Base-by-base conservation (phyloP, 768 basidiomycete genomes). In the Xerocomus spinulosus region DNA sequence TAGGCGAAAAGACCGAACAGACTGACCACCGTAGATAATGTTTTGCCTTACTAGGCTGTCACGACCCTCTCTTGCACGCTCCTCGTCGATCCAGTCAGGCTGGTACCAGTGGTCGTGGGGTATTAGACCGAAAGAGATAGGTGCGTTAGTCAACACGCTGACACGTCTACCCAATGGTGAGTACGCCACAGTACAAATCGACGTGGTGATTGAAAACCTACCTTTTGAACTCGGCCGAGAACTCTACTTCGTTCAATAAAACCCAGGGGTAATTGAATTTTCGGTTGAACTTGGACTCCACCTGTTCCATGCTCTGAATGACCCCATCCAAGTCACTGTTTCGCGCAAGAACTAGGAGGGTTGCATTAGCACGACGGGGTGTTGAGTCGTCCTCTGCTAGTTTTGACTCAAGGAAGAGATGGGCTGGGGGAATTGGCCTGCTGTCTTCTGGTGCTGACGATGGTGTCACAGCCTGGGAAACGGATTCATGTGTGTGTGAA, bases 81-180 rank as follows among this genome's bases (percentile, higher is more conserved):
- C 73, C 56, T 88, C 85, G 53, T 90, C 84, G 38, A 90, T 80
- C 79, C 77, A 85, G 28, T 74, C 73, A 0, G 87, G 87, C 60
- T 88, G 87, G 51, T 70, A 68, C 87, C 87, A 89, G 44, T 85
- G 74, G 3, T 80, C 74, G 20, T 62, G 63, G 15, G 82, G 78
- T 21, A 90, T 79, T 2, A 73, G 59, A 8, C 81, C 83, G 54
- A 82, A 85, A 14, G 68, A 60, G 26, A 79, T 69, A 4, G 72
- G 68, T 3, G 73, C 67, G 9, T 64, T 54, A 1, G 75, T 78
- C 40, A 79, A 42, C 9, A 69, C 65, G 29, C 57, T 45, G 13
- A 70, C 56, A 13, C 64, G 65, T 26, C 73, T 67, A 33, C 51
- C 55, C 37, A 47, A 41, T n/a, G 57, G 66, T 64, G 34, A 53